Conservation (phyloP, 805 yeast species). For the Myxozyma kluyveri region DNA sequence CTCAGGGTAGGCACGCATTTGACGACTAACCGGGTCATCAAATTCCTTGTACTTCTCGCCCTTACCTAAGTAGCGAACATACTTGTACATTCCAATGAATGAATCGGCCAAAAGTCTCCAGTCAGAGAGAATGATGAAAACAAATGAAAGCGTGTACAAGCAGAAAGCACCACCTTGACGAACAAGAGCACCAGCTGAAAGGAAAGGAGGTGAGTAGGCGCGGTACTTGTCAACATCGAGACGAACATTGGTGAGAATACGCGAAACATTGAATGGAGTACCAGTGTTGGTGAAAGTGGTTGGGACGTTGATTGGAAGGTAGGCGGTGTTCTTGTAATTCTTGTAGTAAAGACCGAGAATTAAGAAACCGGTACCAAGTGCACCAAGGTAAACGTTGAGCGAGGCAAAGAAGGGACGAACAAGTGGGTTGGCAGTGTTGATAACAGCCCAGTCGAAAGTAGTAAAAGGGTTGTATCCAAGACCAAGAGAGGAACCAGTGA, state of each 20-base stretch:
- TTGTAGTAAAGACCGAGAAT: constrained; percentile 52
- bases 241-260: constrained; percentile 47
- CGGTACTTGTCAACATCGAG: constrained; percentile 51
- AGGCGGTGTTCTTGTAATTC: constrained; percentile 54
- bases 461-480: constrained; percentile 64
- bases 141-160: constrained; percentile 54
- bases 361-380: constrained; percentile 50
- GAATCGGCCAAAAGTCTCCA: constrained; percentile 13
- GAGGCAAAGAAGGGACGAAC: constrained; percentile 33
- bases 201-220: constrained; percentile 61
- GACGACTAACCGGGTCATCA: constrained; percentile 31
- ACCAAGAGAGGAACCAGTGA: constrained; percentile 65
- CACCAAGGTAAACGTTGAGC: constrained; percentile 43
- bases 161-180: constrained; percentile 59
- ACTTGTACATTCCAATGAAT: neutral
- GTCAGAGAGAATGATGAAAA: constrained; percentile 36
- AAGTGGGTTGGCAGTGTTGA: constrained; percentile 35
- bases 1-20: constrained; percentile 56
- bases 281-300: constrained; percentile 53
- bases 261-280: constrained; percentile 48
- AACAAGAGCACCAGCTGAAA: constrained; percentile 53
- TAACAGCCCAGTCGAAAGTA: constrained; percentile 62
- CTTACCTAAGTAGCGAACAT: constrained; percentile 42
- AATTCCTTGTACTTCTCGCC: constrained; percentile 62
- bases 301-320: constrained; percentile 52